A percentile compares a stretch with the other conserved stretches of the same genome.
These are phyloP conservation scores for Russula virescens DNA, from an alignment of 768 basidiomycete species.

Conservation along the genomic window DNA sequence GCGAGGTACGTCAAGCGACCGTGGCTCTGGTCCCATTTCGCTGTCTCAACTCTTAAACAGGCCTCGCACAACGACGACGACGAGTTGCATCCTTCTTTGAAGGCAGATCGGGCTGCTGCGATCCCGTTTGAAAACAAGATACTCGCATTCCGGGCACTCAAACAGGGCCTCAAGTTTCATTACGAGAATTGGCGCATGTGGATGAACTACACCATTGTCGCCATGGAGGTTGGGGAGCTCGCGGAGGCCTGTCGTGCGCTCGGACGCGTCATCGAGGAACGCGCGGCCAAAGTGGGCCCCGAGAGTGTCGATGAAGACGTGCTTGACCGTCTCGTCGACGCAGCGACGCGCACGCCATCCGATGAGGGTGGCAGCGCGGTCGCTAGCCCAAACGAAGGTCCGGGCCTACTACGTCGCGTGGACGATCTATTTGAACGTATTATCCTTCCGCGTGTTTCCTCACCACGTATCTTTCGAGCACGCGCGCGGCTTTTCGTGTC, in stretches of 20 bases:
- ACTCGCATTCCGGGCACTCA: slow-evolving; percentile 88
- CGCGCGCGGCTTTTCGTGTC: slow-evolving; percentile 78
- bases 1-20: slow-evolving; percentile 26
- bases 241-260: slow-evolving; percentile 82
- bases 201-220: slow-evolving; percentile 93
- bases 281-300: slow-evolving; percentile 45
- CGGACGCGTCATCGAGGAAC: slow-evolving; percentile 73
- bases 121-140: slow-evolving; percentile 70
- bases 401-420: slow-evolving; percentile 62
- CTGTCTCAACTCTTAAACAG: background rate
- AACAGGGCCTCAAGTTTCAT: slow-evolving; percentile 76
- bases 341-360: slow-evolving; percentile 57
- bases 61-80: background rate
- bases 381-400: slow-evolving; percentile 54
- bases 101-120: slow-evolving; percentile 25
- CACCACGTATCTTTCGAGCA: slow-evolving; percentile 73
- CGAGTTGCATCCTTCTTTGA: background rate
- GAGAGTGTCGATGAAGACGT: slow-evolving; percentile 79
- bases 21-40: background rate
- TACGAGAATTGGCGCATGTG: slow-evolving; percentile 98
- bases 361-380: slow-evolving; percentile 34
- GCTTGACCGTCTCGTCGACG: slow-evolving; percentile 81
- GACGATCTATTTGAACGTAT: slow-evolving; percentile 66
- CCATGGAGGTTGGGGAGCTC: slow-evolving; percentile 90
- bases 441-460: slow-evolving; percentile 77